Base-by-base conservation (phyloP, 495 filamentous ascomycete species). In the Evansstolkia leycettana region DNA sequence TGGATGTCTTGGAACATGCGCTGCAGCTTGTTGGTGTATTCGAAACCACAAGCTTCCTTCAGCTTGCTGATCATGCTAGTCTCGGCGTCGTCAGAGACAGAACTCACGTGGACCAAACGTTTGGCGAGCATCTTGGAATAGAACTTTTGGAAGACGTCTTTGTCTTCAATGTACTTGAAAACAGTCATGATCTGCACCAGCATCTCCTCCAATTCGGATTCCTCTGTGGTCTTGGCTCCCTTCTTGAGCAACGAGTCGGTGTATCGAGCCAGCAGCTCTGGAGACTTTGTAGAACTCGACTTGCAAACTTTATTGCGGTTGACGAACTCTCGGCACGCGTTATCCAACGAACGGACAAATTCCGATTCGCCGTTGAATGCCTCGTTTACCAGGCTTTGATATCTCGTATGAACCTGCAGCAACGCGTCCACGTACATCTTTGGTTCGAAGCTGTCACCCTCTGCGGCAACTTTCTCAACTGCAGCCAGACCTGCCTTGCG, bases 1-100 rank as follows among this genome's bases (percentile, higher is more conserved):
- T 95, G 90, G 62, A 99, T 96, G 48, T 99, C 90, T 54, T 95
- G 87, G 73, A 96, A 96, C 90, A 99, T 99, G 48, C 92, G 87
- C 64, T 96, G 90, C 32, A 99, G 67, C 58, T 95, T 96, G 67
- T 96, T 96, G 44, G 90, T 99, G 54, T 99, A 99, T 55, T 99
- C 90, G 41, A 92, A 96, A 43, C 90, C 90, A 50, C 90, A 96
- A 0, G 89, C 90, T 54, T 99, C 90, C 65, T 96, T 99, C 42
- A 99, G 71, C 60, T 99, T 99, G 67, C 80, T 83, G 57, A 99
- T 96, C 90, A 99, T 99, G 57, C 84, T 94, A 0, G 87, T 95
- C 61, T 99, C 90, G 0, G 90, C 89, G 57, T 99, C 92, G 46
- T 93, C 87, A 10, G 89, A 94, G 1, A 89, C 88, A 1, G 90